A percentile compares a stretch with the other conserved stretches of the same genome.
Evolutionary conservation across 2,329 filamentous ascomycete species (phyloP).

Genomic region (Juglanconis juglandina): DNA sequence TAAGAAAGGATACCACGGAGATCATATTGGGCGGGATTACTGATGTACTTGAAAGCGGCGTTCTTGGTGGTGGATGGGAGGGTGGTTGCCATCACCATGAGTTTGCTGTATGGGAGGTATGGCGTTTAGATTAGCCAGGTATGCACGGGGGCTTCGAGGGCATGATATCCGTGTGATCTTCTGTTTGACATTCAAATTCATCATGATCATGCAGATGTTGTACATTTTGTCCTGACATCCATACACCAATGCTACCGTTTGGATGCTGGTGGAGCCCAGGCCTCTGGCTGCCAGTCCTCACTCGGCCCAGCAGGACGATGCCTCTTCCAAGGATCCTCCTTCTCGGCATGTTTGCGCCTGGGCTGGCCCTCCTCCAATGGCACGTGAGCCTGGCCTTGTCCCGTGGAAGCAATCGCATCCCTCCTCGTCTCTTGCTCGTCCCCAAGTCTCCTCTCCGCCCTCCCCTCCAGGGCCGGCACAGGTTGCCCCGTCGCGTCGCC

Average conservation of each 20-base stretch:
- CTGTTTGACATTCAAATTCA: not conserved
- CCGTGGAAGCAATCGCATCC: slow-evolving; percentile 6
- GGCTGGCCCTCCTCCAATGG: not conserved
- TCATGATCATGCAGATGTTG: not conserved
- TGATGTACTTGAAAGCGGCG: not conserved
- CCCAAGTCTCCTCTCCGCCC: slow-evolving; percentile 12
- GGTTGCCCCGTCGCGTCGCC: slow-evolving; percentile 26
- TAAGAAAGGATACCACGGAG: not conserved
- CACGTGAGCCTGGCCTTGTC: slow-evolving; percentile 11
- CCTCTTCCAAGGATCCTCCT: slow-evolving; percentile 56
- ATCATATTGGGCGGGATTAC: not conserved
- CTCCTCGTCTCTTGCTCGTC: slow-evolving; percentile 3
- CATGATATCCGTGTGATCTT: not conserved
- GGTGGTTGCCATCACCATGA: not conserved
- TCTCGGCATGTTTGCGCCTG: not conserved
- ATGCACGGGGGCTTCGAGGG: not conserved
- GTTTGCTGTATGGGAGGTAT: not conserved
- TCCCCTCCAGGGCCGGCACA: slow-evolving; percentile 25
- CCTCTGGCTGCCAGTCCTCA: slow-evolving; percentile 64
- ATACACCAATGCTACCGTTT: slow-evolving; percentile 28
- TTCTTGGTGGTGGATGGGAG: not conserved
- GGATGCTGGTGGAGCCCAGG: slow-evolving; percentile 46
- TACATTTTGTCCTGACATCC: not conserved
- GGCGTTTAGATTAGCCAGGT: not conserved
- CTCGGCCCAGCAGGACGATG: slow-evolving; percentile 50